A percentile compares a stretch with the other conserved stretches of the same genome.
Conservation (phyloP, 2,329 filamentous ascomycete genomes). For the Rutstroemia sp. region DNA sequence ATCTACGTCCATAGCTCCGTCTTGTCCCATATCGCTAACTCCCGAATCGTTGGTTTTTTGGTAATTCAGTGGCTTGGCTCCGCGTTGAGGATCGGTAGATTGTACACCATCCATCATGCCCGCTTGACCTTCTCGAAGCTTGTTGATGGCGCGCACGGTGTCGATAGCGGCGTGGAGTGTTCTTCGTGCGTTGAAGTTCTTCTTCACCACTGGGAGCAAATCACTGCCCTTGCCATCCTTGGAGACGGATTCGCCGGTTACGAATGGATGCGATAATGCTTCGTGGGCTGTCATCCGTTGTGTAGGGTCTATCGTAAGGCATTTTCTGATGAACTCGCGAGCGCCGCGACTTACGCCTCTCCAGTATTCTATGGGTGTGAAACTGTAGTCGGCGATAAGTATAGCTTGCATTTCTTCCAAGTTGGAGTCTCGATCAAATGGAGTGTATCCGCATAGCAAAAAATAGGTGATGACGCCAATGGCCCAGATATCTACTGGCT, state of each 20-base stretch:
- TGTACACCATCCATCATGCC: constrained; percentile 54
- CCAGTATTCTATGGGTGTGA: constrained; percentile 94
- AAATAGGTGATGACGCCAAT: constrained; percentile 99
- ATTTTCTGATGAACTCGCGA: constrained; percentile 86
- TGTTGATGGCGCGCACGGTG: constrained; percentile 64
- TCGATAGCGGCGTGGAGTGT: constrained; percentile 65
- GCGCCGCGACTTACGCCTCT: constrained; percentile 79
- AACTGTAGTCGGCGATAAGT: constrained; percentile 90
- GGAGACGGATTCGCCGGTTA: constrained; percentile 42
- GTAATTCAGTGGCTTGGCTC: constrained; percentile 28
- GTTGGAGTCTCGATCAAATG: constrained; percentile 94
- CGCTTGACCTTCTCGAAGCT: constrained; percentile 54
- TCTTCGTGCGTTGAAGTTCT: constrained; percentile 65
- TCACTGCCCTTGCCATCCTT: constrained; percentile 50
- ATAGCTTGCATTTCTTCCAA: constrained; percentile 99
- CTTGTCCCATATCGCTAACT: constrained; percentile 24
- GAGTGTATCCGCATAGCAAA: constrained; percentile 93
- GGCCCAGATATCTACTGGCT: constrained; percentile 97
- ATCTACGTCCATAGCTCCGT: constrained; percentile 21
- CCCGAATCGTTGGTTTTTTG: constrained; percentile 39
- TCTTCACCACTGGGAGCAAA: constrained; percentile 61
- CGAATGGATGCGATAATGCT: constrained; percentile 59
- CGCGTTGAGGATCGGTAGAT: constrained; percentile 42
- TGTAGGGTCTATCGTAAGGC: constrained; percentile 82
- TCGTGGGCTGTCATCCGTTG: constrained; percentile 88